Conservation (phyloP, 768 basidiomycete species). For the Lentinula edodes region DNA sequence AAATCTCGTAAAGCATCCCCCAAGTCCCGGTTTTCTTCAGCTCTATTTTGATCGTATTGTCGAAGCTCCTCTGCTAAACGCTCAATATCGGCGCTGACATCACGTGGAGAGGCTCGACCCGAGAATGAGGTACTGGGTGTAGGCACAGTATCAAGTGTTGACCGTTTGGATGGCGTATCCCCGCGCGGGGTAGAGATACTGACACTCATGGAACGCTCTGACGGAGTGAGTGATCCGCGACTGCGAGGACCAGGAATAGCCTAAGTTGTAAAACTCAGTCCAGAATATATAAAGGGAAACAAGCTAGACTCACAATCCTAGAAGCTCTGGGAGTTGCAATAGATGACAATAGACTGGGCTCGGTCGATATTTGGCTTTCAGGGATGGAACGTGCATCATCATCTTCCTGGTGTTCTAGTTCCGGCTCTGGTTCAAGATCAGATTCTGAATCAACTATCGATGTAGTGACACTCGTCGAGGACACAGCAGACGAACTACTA, state of each 20-base stretch:
- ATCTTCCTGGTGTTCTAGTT: neutral
- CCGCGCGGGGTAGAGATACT: slow-evolving; percentile 46
- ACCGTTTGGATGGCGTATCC: slow-evolving; percentile 42
- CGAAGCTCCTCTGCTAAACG: slow-evolving; percentile 52
- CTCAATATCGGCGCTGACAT: slow-evolving; percentile 30
- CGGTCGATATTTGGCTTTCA: slow-evolving; percentile 5
- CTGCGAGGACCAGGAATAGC: neutral
- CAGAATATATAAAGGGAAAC: slow-evolving; percentile 3
- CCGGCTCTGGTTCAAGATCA: slow-evolving; percentile 8
- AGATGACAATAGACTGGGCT: slow-evolving; percentile 10
- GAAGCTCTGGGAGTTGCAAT: slow-evolving; percentile 12
- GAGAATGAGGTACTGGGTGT: slow-evolving; percentile 31
- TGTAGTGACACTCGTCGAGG: slow-evolving; percentile 39
- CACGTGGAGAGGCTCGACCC: neutral
- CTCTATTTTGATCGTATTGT: slow-evolving; percentile 49
- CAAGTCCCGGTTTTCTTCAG: slow-evolving; percentile 59
- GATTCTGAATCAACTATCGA: slow-evolving; percentile 31
- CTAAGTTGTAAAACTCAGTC: slow-evolving; percentile 13
- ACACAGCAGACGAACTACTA: slow-evolving; percentile 31
- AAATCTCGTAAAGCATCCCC: slow-evolving; percentile 65
- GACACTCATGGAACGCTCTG: slow-evolving; percentile 36
- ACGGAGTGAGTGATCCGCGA: neutral
- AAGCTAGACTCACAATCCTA: slow-evolving; percentile 18
- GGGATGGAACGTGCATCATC: slow-evolving; percentile 9
- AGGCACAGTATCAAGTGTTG: slow-evolving; percentile 37